A percentile compares a stretch with the other conserved stretches of the same genome.
These are phyloP conservation scores for Corchorus olitorius DNA, from an alignment of 345 rosid genomes.

Conservation along the genomic window DNA sequence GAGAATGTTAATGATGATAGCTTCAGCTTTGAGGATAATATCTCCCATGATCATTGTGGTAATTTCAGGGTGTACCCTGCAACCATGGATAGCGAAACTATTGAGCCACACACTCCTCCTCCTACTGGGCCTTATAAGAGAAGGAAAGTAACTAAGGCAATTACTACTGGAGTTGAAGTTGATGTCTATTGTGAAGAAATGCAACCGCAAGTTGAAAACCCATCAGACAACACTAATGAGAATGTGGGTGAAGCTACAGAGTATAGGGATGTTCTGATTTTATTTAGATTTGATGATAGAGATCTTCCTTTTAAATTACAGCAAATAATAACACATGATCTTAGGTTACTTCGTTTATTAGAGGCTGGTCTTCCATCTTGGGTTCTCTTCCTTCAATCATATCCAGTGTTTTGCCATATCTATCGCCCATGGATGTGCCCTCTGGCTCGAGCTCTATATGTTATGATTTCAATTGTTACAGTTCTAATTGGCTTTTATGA, in stretches of 20 bases:
- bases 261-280: conserved; percentile 72
- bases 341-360: conserved; percentile 78
- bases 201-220: conserved; percentile 40
- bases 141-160: conserved; percentile 59
- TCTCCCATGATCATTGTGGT: conserved; percentile 39
- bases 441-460: conserved; percentile 83
- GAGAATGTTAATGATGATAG: conserved; percentile 31
- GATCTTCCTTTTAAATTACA: conserved; percentile 81
- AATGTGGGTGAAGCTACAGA: conserved; percentile 50
- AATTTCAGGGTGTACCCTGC: conserved; percentile 40
- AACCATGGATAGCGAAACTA: conserved; percentile 27
- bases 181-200: conserved; percentile 68
- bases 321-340: conserved; percentile 70
- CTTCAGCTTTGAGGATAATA: conserved; percentile 37
- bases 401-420: conserved; percentile 86
- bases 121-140: conserved; percentile 74
- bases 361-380: conserved; percentile 99
- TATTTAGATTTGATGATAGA: conserved; percentile 73
- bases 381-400: conserved; percentile 97
- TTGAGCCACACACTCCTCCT: conserved; percentile 71
- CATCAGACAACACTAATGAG: conserved; percentile 33
- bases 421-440: conserved; percentile 99
- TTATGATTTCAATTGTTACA: conserved; percentile 70
- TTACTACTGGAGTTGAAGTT: conserved; percentile 50
- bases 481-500: conserved; percentile 94